Evolutionary conservation across 2,329 filamentous ascomycete species (phyloP), one percentile per base, ranked within the genome.

Genomic region (Xenoacremonium recifei): DNA sequence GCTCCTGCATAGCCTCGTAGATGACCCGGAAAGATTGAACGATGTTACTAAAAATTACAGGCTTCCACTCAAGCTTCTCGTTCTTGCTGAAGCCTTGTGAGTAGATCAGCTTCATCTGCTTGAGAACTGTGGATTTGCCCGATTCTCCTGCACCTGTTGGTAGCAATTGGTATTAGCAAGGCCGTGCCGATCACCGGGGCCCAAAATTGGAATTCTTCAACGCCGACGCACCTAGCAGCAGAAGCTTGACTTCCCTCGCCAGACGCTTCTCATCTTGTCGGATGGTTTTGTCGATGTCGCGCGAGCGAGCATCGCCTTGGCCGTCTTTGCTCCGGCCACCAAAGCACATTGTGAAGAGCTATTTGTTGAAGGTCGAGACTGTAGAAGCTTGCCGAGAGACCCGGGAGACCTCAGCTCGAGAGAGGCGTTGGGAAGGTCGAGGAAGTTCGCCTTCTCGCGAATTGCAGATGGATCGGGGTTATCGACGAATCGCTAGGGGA

Each of bases 71-170:
- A 52, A 95, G 82, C 66, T 90, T 88, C 67, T 97, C 93, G 51
- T 81, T 83, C 59, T 88, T 87, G 60, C 83, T 89, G 71, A 97
- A 97, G 37, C 93, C 92, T 66, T 90, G 84, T 12, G 89, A 84
- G 66, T 97, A 93, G 57, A 99, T 96, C 67, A 99, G 84, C 66
- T 92, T 92, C 93, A 99, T 97, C 75, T 97, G 92, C 73, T 97
- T 97, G 53, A 97, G 80, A 45, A 97, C 91, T 2, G 92, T 97
- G 7, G 92, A 96, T 70, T 97, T 97, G 53, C 92, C 68, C 34
- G 68, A 69, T 87, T 97, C 92, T 62, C 92, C 92, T 58, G 92
- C 92, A 66, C 92, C 91, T 96, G 55, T 50, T 38, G 29, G 27
- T 37, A 21, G 43, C 43, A 36, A 13, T 27, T 7, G 23, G 23